Evolutionary conservation across 2,329 filamentous ascomycete species (phyloP).

Genomic region (Aspergillus viridinutans): DNA sequence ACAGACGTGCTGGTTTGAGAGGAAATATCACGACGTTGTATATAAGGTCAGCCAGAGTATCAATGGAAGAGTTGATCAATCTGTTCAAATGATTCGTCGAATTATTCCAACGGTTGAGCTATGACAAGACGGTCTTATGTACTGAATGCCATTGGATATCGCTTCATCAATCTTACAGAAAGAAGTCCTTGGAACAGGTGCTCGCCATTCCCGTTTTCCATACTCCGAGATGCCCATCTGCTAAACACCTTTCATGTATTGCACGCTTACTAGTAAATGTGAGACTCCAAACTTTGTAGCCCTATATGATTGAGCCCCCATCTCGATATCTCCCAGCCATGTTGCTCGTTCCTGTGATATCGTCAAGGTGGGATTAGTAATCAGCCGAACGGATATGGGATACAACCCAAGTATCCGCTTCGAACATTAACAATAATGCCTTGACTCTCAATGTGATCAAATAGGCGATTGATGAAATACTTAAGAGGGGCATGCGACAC

Average conservation of each 20-base stretch:
- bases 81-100: conserved; percentile 6
- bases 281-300: background rate
- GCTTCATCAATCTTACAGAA: background rate
- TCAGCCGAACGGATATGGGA: background rate
- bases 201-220: background rate
- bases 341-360: background rate
- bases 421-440: background rate
- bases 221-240: background rate
- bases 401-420: background rate
- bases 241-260: background rate
- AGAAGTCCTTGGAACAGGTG: background rate
- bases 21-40: conserved; percentile 33
- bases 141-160: background rate
- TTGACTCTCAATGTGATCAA: background rate
- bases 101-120: background rate
- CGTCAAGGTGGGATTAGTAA: background rate
- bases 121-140: background rate
- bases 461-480: background rate
- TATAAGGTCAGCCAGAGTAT: conserved; percentile 31
- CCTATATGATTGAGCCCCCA: background rate
- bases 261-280: background rate
- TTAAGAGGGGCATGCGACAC: background rate
- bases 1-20: conserved; percentile 22
- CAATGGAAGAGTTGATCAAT: conserved; percentile 27
- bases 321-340: background rate